These are phyloP conservation scores for Cymodocea nodosa DNA, from an alignment of 116 monocot genomes.

Conservation along the genomic window DNA sequence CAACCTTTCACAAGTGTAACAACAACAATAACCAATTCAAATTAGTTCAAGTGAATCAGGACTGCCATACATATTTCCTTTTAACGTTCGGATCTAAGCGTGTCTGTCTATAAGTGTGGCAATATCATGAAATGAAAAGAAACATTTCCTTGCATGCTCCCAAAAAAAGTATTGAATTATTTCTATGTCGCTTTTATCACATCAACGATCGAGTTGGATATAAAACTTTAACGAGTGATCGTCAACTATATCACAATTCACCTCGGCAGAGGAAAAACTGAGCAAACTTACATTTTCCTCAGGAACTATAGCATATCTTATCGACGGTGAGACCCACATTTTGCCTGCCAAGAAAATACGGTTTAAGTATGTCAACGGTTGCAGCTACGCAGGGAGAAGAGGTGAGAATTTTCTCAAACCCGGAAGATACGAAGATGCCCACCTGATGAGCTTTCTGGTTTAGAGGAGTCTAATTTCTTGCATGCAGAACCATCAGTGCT, in stretches of 20 bases:
- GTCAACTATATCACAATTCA: neutral
- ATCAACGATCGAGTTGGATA: neutral
- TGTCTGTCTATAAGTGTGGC: too few relatives aligned
- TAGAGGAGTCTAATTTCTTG: constrained; percentile 51
- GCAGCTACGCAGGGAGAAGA: neutral
- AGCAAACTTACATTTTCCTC: constrained; percentile 55
- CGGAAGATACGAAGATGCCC: neutral
- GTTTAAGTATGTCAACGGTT: neutral
- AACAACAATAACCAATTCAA: too few relatives aligned
- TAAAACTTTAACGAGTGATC: neutral
- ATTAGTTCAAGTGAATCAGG: too few relatives aligned
- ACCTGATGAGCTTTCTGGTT: constrained; percentile 37
- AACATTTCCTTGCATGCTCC: too few relatives aligned
- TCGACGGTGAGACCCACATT: constrained; percentile 72
- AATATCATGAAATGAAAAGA: neutral
- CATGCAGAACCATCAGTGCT: constrained; percentile 63
- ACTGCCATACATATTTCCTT: too few relatives aligned
- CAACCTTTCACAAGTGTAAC: too few relatives aligned
- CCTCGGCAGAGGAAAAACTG: neutral
- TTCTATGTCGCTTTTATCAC: too few relatives aligned
- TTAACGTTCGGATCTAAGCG: too few relatives aligned
- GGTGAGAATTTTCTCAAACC: neutral
- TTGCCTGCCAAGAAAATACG: constrained; percentile 33
- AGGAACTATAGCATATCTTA: constrained; percentile 85
- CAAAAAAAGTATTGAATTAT: too few relatives aligned